Evolutionary conservation across 371 early-diverging fungal species (phyloP).

Genomic region (Phascolomyces articulosus): DNA sequence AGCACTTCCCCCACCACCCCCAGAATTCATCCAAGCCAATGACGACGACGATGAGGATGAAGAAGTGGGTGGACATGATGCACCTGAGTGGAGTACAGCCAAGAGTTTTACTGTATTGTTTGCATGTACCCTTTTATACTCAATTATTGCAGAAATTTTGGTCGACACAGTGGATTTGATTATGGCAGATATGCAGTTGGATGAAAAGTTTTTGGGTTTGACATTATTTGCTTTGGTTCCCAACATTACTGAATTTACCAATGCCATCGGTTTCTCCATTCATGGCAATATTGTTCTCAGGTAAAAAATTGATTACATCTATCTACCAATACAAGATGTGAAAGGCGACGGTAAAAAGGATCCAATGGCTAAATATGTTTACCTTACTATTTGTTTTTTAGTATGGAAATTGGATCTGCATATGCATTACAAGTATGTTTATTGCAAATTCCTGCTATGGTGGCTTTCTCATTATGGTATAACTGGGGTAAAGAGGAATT

Average conservation of each 20-base stretch:
- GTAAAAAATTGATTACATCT: slow-evolving; percentile 7
- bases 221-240: slow-evolving; percentile 96
- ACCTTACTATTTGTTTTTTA: slow-evolving; percentile 5
- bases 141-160: slow-evolving; percentile 87
- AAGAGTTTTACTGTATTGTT: slow-evolving; percentile 84
- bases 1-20: slow-evolving; percentile 14
- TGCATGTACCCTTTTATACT: slow-evolving; percentile 83
- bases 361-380: background rate
- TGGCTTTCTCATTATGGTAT: slow-evolving; percentile 81
- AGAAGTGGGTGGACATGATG: slow-evolving; percentile 86
- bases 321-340: too few species aligned
- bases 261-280: slow-evolving; percentile 94
- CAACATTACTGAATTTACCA: slow-evolving; percentile 95
- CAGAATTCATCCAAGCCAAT: slow-evolving; percentile 47
- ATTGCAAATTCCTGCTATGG: slow-evolving; percentile 93
- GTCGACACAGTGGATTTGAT: slow-evolving; percentile 79
- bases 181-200: slow-evolving; percentile 64
- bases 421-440: slow-evolving; percentile 95
- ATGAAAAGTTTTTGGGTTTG: slow-evolving; percentile 90
- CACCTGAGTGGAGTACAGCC: slow-evolving; percentile 88
- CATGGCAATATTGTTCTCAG: slow-evolving; percentile 91
- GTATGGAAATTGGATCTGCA: slow-evolving; percentile 94
- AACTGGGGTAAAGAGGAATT: slow-evolving; percentile 52
- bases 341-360: too few species aligned
- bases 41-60: slow-evolving; percentile 63